Percentiles rank a stretch among this genome's conserved stretches.
These are phyloP conservation scores for Gloeophyllum trabeum DNA, from an alignment of 768 basidiomycete species.

Conservation along the genomic window DNA sequence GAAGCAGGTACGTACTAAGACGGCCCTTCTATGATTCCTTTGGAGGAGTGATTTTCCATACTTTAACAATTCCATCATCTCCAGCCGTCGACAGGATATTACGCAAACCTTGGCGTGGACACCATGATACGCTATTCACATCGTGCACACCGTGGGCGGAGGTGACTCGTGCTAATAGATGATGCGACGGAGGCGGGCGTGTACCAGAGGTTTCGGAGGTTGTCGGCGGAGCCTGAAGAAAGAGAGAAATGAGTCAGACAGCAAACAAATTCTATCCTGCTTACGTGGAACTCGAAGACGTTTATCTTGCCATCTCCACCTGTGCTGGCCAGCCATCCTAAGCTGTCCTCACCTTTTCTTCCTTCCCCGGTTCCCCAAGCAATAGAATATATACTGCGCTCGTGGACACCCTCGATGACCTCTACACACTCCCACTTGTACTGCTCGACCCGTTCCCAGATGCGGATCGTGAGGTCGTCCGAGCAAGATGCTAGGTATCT, in stretches of 20 bases:
- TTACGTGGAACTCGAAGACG: conserved; percentile 67
- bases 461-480: conserved; percentile 72
- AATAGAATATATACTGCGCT: conserved; percentile 70
- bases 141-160: conserved; percentile 78
- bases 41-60: conserved; percentile 60
- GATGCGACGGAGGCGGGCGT: conserved; percentile 21
- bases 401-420: conserved; percentile 48
- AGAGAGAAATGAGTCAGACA: not conserved
- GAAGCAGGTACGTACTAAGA: too few relatives aligned
- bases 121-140: conserved; percentile 81
- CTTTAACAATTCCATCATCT: conserved; percentile 71
- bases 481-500: conserved; percentile 79
- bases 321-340: conserved; percentile 80
- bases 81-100: conserved; percentile 72
- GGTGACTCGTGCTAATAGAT: conserved; percentile 42
- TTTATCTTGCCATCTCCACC: conserved; percentile 81
- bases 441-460: conserved; percentile 66
- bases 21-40: too few relatives aligned
- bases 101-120: conserved; percentile 50
- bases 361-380: conserved; percentile 49
- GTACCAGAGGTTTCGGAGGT: conserved; percentile 11
- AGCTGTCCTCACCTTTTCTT: conserved; percentile 15
- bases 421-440: conserved; percentile 54
- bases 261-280: conserved; percentile 3
- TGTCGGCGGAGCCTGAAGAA: conserved; percentile 8